phyloP scores from a whole-genome alignment of 768 basidiomycete genomes.

The Tylopilus sp. region DNA sequence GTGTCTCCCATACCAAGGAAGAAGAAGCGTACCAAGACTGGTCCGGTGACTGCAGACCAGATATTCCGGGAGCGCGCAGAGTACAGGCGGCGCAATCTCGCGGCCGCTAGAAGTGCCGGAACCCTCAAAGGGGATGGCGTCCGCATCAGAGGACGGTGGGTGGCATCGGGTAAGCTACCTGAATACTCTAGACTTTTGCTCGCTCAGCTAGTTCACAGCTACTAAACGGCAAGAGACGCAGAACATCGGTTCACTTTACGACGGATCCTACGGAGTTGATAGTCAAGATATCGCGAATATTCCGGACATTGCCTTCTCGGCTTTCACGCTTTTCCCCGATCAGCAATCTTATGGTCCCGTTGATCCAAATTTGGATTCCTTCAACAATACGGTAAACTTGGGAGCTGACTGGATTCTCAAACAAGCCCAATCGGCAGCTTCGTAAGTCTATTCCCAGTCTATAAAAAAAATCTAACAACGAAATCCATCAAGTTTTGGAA shows the following conservation, averaged over 20 bases:
- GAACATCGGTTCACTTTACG: conserved; percentile 47
- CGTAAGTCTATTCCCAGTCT: conserved; percentile 36
- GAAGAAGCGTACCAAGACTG: conserved; percentile 35
- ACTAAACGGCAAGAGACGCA: conserved; percentile 46
- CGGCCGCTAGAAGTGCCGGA: conserved; percentile 32
- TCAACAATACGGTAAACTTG: conserved; percentile 48
- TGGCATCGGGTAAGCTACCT: conserved; percentile 43
- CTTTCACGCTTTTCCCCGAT: conserved; percentile 69
- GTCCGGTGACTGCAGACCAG: conserved; percentile 44
- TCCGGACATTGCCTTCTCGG: conserved; percentile 52
- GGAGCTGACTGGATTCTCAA: conserved; percentile 55
- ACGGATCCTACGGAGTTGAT: conserved; percentile 66
- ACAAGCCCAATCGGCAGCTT: conserved; percentile 42
- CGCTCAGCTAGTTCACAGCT: conserved; percentile 28
- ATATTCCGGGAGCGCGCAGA: conserved; percentile 49
- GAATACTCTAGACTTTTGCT: background rate
- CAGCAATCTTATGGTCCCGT: conserved; percentile 51
- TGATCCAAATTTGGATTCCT: conserved; percentile 48
- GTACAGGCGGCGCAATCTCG: conserved; percentile 43
- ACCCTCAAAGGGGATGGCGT: conserved; percentile 38
- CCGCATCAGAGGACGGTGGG: conserved; percentile 58
- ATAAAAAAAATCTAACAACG: conserved; percentile 5
- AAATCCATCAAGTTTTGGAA: conserved; percentile 41
- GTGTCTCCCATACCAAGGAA: conserved; percentile 40
- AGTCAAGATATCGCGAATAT: conserved; percentile 60